A percentile compares a stretch with the other conserved stretches of the same genome.
Conservation (phyloP, 768 basidiomycete species). For the Coprinopsis marcescibilis region DNA sequence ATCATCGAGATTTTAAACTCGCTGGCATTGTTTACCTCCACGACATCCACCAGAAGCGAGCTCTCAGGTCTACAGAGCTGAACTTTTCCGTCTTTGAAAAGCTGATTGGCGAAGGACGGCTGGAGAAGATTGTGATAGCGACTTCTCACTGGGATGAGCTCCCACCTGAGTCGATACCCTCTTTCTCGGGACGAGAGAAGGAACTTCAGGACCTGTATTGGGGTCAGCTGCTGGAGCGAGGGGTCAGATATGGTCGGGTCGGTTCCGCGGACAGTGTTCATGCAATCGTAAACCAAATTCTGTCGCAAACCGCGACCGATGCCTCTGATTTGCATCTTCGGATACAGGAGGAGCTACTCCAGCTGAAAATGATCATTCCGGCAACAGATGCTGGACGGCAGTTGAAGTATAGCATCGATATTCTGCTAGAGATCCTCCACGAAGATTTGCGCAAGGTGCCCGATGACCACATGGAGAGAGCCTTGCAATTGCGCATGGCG, state of each 20-base stretch:
- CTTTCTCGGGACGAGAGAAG: conserved; percentile 8
- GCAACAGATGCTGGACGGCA: conserved; percentile 20
- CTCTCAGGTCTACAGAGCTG: background rate
- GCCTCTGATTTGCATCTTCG: background rate
- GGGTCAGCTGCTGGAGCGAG: conserved; percentile 4
- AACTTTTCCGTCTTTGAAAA: conserved; percentile 9
- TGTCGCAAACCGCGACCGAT: background rate
- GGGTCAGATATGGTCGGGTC: background rate
- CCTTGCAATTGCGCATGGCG: no score
- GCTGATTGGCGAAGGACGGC: conserved; percentile 5
- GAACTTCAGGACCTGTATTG: conserved; percentile 13
- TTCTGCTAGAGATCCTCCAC: no score
- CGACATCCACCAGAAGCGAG: conserved; percentile 8
- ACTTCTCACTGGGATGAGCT: conserved; percentile 13
- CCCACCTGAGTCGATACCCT: background rate
- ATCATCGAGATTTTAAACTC: conserved; percentile 1
- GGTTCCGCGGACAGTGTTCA: background rate
- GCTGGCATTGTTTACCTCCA: conserved; percentile 12
- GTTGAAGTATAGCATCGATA: conserved; percentile 11
- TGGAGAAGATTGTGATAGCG: conserved; percentile 8
- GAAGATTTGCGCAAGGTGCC: no score
- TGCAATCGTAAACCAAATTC: background rate
- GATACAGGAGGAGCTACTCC: conserved; percentile 21
- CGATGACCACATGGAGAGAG: no score
- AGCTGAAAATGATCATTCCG: conserved; percentile 15